Evolutionary conservation across 306 rosid genomes (phyloP).

Genomic region (Cucumis cinereus): DNA sequence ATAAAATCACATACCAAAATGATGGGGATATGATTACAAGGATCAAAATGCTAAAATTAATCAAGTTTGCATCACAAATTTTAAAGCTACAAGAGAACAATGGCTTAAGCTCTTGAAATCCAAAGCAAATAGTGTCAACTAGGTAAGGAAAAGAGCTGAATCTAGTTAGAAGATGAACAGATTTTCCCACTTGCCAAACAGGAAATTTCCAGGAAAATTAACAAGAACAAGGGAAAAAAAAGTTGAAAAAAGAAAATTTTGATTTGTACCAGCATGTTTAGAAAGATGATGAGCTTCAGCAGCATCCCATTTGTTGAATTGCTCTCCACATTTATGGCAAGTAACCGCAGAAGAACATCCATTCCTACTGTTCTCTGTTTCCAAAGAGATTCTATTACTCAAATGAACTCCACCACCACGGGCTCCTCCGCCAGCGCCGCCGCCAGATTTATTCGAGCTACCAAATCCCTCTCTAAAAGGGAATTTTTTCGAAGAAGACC

Average conservation of each 20-base stretch:
- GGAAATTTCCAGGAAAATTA: not conserved
- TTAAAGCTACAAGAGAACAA: too few relatives aligned
- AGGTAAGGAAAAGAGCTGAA: not conserved
- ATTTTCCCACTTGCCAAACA: not conserved
- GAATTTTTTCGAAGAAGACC: slow-evolving; percentile 63
- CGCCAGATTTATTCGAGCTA: slow-evolving; percentile 8
- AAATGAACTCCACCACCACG: slow-evolving; percentile 16
- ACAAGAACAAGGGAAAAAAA: not conserved
- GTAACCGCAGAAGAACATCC: slow-evolving; percentile 26
- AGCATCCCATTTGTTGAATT: slow-evolving; percentile 68
- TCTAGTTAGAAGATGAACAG: not conserved
- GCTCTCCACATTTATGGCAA: slow-evolving; percentile 86
- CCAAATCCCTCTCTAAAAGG: slow-evolving; percentile 39
- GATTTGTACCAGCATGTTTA: slow-evolving; percentile 62
- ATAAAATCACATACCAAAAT: not conserved
- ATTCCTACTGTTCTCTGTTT: slow-evolving; percentile 31
- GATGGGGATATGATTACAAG: not conserved
- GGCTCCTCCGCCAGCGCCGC: not conserved
- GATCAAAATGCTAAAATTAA: too few relatives aligned
- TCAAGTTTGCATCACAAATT: too few relatives aligned
- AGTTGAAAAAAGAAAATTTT: not conserved
- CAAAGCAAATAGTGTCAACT: not conserved
- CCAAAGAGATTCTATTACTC: slow-evolving; percentile 47
- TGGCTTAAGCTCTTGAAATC: not conserved
- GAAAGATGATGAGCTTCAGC: slow-evolving; percentile 90